Conservation (phyloP, 2,329 filamentous ascomycete genomes). For the Alternaria brassicicola region DNA sequence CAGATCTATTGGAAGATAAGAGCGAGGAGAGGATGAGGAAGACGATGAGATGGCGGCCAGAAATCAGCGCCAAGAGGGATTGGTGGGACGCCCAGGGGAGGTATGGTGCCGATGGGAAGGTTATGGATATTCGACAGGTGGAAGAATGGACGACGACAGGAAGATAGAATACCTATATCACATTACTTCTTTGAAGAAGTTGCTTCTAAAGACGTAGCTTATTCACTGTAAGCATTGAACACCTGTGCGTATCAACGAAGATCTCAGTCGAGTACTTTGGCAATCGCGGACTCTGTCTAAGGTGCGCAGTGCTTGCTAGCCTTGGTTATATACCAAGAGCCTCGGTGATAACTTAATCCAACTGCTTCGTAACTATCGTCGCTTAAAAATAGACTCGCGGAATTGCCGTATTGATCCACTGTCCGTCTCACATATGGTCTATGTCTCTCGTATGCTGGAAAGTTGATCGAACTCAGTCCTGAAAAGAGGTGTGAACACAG, state of each 20-base stretch:
- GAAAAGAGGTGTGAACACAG: neutral
- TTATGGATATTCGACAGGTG: constrained; percentile 56
- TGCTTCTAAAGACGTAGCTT: neutral
- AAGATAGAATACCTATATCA: neutral
- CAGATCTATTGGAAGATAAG: constrained; percentile 51
- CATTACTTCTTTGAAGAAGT: neutral
- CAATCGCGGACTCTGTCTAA: neutral
- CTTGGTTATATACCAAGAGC: too few relatives aligned
- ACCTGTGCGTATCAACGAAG: neutral
- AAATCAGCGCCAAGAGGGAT: constrained; percentile 55
- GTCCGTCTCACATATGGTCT: neutral
- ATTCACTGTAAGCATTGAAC: neutral
- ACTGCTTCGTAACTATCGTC: neutral
- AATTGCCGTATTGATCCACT: neutral
- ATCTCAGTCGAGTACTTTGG: neutral
- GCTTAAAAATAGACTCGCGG: constrained; percentile 4
- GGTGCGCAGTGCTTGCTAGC: neutral
- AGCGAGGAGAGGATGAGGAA: constrained; percentile 52
- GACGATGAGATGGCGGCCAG: constrained; percentile 59
- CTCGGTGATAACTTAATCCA: too few relatives aligned
- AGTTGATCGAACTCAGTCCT: neutral
- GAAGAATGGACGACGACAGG: constrained; percentile 34
- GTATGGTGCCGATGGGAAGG: constrained; percentile 54
- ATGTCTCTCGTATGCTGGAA: neutral
- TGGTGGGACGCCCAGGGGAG: constrained; percentile 58